These are phyloP conservation scores for Laburnicola sp. DNA, from an alignment of 2,329 filamentous ascomycete genomes.

Conservation along the genomic window DNA sequence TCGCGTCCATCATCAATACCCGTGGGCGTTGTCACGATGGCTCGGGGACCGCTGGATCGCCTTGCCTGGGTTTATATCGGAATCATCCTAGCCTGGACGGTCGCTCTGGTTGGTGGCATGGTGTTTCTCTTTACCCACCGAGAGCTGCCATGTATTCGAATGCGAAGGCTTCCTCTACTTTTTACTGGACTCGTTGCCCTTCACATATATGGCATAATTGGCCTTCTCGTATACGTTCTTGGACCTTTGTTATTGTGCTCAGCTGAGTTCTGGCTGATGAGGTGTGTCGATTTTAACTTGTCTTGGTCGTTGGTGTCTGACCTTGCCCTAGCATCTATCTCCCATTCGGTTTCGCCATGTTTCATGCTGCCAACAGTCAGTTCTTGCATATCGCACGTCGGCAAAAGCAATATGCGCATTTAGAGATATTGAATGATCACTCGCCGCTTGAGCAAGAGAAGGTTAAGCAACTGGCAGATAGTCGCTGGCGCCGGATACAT, in stretches of 20 bases:
- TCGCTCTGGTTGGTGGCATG: conserved; percentile 17
- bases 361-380: conserved; percentile 42
- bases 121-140: conserved; percentile 22
- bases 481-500: conserved; percentile 29
- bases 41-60: conserved; percentile 5
- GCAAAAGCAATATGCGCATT: conserved; percentile 36
- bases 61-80: conserved; percentile 19
- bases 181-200: conserved; percentile 30
- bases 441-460: conserved; percentile 28
- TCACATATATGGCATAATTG: conserved; percentile 33
- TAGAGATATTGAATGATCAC: conserved; percentile 29
- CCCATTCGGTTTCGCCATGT: conserved; percentile 36
- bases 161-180: conserved; percentile 35
- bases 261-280: conserved; percentile 41
- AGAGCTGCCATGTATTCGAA: conserved; percentile 34
- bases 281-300: background rate
- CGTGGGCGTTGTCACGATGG: conserved; percentile 9
- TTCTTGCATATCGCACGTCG: conserved; percentile 38
- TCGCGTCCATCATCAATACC: background rate
- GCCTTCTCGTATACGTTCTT: conserved; percentile 29
- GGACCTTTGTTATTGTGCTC: conserved; percentile 29
- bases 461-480: conserved; percentile 27
- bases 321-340: conserved; percentile 24
- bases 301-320: background rate
- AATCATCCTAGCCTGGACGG: conserved; percentile 17